Evolutionary conservation across 129 eudicot species (phyloP), one percentile per base, ranked within the genome.

Genomic region (Apium graveolens): DNA sequence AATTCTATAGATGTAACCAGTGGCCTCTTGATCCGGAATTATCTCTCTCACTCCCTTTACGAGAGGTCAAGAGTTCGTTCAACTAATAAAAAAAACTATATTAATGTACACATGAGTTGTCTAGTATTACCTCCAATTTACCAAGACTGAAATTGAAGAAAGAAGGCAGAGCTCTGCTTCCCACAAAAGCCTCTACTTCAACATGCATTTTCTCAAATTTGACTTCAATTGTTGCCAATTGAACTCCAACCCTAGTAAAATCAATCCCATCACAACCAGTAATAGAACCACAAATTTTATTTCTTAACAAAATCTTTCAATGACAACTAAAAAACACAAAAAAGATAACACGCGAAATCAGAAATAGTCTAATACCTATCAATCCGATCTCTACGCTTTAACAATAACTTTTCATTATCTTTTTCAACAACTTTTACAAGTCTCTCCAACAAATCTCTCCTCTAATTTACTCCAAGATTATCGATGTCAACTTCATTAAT

Each of bases 221-320:
- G n/a, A 92, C 97, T 88, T 92, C 97, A 24, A 92, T 87, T 53
- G 93, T 92, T 31, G 97, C 96, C 87, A 92, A 42, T 14, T 86
- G 87, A 75, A 92, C 78, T 51, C 96, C 97, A 84, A 92, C 97
- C 78, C 97, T 92, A 82, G 20, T 69, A 77, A 29, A 21, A 10
- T 37, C 72, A 80, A 24, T 16, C 57, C 42, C 39, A 37, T 73
- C 44, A 38, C 34, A 62, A 49, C 1, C 26, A 1, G 13, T 1
- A 34, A 16, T 42, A 68, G 21, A 68, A 16, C 73, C 73, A 2
- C 21, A 32, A 27, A 11, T 27, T 21, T 53, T 27, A 53, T 21
- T 53, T 53, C 62, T 20, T 16, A 46, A 46, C 53, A 46, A 16
- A 14, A 14, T 46, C 53, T 46, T 46, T 46, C 20, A 14, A 21